These are phyloP conservation scores for Fagus sylvatica DNA, from an alignment of 306 rosid species.

Conservation along the genomic window DNA sequence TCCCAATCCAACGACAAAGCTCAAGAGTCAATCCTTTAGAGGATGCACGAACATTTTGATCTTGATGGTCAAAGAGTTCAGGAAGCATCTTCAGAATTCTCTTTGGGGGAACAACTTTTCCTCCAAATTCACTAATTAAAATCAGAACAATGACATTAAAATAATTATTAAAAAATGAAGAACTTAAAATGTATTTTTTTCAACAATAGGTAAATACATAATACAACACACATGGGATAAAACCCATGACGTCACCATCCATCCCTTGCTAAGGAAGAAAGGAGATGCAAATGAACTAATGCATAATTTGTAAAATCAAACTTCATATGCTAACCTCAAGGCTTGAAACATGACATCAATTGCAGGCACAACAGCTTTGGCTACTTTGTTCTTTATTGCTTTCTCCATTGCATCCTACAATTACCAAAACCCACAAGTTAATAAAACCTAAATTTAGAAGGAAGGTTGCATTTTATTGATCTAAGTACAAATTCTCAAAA, in stretches of 20 bases:
- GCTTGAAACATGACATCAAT: conserved; percentile 99
- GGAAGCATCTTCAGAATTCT: conserved; percentile 97
- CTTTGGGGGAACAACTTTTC: conserved; percentile 88
- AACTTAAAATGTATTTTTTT: neutral
- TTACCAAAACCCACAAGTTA: conserved; percentile 25
- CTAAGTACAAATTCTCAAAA: too few relatives aligned
- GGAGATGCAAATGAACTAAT: neutral
- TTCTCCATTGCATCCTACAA: conserved; percentile 99
- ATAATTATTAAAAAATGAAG: conserved; percentile 15
- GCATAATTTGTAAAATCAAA: conserved; percentile 24
- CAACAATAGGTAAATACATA: neutral
- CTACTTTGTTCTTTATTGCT: conserved; percentile 93
- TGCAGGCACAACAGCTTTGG: conserved; percentile 98
- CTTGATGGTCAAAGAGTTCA: conserved; percentile 98
- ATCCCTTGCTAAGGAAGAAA: neutral
- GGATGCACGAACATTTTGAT: conserved; percentile 98
- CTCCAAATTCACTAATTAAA: conserved; percentile 81
- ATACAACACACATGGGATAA: neutral
- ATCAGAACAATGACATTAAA: neutral
- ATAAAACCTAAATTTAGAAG: neutral
- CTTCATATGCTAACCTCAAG: conserved; percentile 57
- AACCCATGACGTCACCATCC: neutral
- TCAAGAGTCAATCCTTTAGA: conserved; percentile 98
- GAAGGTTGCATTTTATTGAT: neutral
- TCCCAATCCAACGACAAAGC: conserved; percentile 99